Evolutionary conservation across 139 green algal species (phyloP), one percentile per base, ranked within the genome.

Genomic region (Chlorella ohadii): DNA sequence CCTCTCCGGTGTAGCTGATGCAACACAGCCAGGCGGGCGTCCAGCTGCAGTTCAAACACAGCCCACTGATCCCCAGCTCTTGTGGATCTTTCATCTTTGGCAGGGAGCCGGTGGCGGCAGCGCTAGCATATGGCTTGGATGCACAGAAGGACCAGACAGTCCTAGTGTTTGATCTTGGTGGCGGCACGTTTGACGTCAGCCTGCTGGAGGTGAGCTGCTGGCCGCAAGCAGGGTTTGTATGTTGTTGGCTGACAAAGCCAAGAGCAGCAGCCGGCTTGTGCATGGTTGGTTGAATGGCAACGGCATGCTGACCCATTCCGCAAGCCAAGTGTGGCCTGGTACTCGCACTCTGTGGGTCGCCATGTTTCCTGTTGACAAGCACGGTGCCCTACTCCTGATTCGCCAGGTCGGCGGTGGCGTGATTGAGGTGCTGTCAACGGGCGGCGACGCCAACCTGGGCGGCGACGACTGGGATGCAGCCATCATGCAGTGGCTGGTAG

Each of bases 151-250:
- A 98, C 65, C 86, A 96, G 81, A 94, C 91, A 15, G 91, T 98
- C 73, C 89, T 98, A 41, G 95, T 98, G 73, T 95, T 98, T 79
- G 96, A 98, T 86, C 87, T 98, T 38, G 96, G 96, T 2, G 96
- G 96, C 15, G 96, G 96, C 72, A 98, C 96, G 12, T 97, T 94
- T 86, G 96, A 98, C 70, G 91, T 98, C 3, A 91, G 75, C 55
- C 82, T 98, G n/a, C 87, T 98, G 73, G 95, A 98, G 77, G 91
- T 93, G 3, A 93, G 94, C 23, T 93, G 36, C 91, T 92, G 28
- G 1, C 89, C 96, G 4, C 94, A 97, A 84, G 94, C 16, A 56
- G 6, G 38, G 67, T 5, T 20, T 0, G 13, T 1, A 5, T n/a
- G 23, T n/a, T n/a, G n/a, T n/a, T n/a, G n/a, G n/a, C n/a, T n/a